Conservation (phyloP, 768 basidiomycete genomes). For the Kwoniella dejecticola region DNA sequence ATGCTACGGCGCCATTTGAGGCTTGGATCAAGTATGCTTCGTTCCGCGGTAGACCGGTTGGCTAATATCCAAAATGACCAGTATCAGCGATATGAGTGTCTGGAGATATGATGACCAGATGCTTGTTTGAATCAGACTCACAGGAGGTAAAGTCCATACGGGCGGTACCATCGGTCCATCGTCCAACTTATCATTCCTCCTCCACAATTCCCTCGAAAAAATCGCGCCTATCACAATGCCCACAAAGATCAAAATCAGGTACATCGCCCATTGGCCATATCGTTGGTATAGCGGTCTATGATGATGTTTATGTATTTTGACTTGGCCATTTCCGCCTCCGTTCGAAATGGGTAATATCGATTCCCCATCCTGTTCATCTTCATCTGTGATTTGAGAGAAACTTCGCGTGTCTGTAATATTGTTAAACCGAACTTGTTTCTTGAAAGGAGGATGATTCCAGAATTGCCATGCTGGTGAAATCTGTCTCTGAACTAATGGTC, state of each 20-base stretch:
- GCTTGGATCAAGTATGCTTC: constrained; percentile 67
- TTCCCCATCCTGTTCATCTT: constrained; percentile 2
- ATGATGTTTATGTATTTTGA: constrained; percentile 10
- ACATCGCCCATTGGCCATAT: constrained; percentile 19
- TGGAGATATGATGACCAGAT: too few relatives aligned
- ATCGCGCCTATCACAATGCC: constrained; percentile 14
- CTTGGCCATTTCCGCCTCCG: not conserved
- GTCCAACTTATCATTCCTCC: constrained; percentile 3
- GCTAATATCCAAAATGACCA: constrained; percentile 23
- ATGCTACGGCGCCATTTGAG: constrained; percentile 79
- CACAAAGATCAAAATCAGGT: constrained; percentile 11
- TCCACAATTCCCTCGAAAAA: constrained; percentile 11
- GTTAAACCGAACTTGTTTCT: constrained; percentile 8
- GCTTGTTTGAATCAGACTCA: too few relatives aligned
- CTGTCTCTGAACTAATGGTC: constrained; percentile 8
- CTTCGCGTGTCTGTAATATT: not conserved
- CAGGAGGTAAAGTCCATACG: constrained; percentile 44
- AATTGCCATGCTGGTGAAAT: constrained; percentile 21
- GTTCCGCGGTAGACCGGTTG: constrained; percentile 58
- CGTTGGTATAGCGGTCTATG: constrained; percentile 11
- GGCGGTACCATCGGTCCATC: constrained; percentile 47
- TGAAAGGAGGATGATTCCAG: constrained; percentile 22
- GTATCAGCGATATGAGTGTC: too few relatives aligned
- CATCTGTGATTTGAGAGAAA: constrained; percentile 10
- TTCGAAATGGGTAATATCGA: constrained; percentile 9